A percentile compares a stretch with the other conserved stretches of the same genome.
Conservation (phyloP, 371 early-diverging fungal species). For the Mucor irregularis region DNA sequence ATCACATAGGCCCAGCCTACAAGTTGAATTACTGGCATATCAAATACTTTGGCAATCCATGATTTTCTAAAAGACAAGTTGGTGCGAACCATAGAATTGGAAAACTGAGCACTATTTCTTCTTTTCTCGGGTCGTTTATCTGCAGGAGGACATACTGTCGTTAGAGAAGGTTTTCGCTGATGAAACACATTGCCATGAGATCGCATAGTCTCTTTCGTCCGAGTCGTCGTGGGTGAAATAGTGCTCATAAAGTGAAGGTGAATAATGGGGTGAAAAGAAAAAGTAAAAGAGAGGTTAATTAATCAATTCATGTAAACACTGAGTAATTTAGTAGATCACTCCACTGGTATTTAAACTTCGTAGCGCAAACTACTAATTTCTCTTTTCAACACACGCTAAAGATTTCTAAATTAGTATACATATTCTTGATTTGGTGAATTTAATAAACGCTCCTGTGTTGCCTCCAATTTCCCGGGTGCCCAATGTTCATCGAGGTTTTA, state of each 20-base stretch:
- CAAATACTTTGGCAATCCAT: constrained; percentile 8
- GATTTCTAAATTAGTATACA: no score
- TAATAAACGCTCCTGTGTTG: no score
- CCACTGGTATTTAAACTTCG: no score
- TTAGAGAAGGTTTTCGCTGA: constrained; percentile 37
- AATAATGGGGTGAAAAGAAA: background rate
- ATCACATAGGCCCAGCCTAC: constrained; percentile 28
- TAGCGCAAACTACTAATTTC: no score
- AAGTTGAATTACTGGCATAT: constrained; percentile 21
- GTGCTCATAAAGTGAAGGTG: background rate
- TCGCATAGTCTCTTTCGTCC: background rate
- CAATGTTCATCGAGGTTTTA: no score
- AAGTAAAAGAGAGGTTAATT: background rate
- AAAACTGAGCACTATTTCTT: constrained; percentile 4
- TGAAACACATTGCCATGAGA: constrained; percentile 17
- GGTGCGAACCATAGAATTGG: background rate
- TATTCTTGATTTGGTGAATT: no score
- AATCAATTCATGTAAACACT: background rate
- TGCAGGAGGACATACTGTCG: constrained; percentile 32
- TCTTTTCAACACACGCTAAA: no score
- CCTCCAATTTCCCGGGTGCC: no score
- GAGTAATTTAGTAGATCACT: no score
- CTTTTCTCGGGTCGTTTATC: constrained; percentile 5
- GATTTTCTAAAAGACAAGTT: background rate
- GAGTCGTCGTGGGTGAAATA: background rate